Percentiles rank a stretch among this genome's conserved stretches.
Conservation (phyloP, 1,139 yeast species). For the Nakaseomyces bracarensis region DNA sequence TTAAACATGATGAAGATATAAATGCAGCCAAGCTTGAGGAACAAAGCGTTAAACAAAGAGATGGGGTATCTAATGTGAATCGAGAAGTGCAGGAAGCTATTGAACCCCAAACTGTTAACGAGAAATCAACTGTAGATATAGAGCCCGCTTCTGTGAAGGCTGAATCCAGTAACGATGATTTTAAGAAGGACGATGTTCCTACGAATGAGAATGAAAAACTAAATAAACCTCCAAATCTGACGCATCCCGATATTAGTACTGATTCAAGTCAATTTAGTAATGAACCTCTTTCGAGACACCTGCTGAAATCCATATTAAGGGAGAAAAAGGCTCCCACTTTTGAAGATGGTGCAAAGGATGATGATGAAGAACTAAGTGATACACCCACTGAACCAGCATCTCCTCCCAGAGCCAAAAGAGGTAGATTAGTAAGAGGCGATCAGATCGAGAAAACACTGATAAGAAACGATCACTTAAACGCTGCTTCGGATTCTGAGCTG, state of each 20-base stretch:
- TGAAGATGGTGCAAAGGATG: constrained; percentile 8
- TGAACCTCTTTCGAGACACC: constrained; percentile 10
- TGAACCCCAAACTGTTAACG: no score
- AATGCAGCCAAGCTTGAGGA: no score
- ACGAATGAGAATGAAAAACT: constrained; percentile 7
- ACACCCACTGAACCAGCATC: constrained; percentile 36
- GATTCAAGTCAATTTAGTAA: constrained; percentile 4
- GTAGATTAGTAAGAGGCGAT: constrained; percentile 37
- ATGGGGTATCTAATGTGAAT: no score
- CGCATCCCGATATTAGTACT: not conserved
- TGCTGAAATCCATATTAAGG: constrained; percentile 11
- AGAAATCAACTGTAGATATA: no score
- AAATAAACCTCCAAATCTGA: not conserved
- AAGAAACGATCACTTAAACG: constrained; percentile 4
- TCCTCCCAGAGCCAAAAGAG: constrained; percentile 37
- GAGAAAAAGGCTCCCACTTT: constrained; percentile 10
- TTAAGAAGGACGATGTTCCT: not conserved
- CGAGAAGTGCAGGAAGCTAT: no score
- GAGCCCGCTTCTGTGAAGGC: no score
- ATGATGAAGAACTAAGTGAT: constrained; percentile 43
- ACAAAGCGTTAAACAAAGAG: no score
- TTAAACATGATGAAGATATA: constrained; percentile 3
- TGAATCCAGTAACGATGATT: not conserved
- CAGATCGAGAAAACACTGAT: constrained; percentile 13
- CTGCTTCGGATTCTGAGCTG: constrained; percentile 27